Percentiles rank a stretch among this genome's conserved stretches.
phyloP scores from a whole-genome alignment of 257 asterid species.

The Oldenlandia corymbosa region DNA sequence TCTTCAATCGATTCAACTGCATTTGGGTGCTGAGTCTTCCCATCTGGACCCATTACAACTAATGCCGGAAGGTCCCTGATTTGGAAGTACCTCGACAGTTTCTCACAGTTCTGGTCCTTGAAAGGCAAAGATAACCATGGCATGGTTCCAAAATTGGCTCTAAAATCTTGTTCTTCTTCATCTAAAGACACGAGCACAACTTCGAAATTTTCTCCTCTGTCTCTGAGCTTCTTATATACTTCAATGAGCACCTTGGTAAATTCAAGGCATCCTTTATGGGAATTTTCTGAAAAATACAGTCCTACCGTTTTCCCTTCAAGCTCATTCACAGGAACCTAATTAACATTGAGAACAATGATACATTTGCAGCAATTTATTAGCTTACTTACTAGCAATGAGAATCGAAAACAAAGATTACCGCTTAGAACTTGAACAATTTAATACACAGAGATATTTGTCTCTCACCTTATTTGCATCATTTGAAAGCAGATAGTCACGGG shows the following conservation, averaged over 20 bases:
- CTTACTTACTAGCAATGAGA: background rate
- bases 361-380: background rate
- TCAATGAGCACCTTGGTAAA: constrained; percentile 24
- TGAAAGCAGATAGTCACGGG: constrained; percentile 24
- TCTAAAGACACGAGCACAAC: constrained; percentile 25
- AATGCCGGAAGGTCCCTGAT: constrained; percentile 20
- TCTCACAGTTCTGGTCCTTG: constrained; percentile 24
- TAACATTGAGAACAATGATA: constrained; percentile 5
- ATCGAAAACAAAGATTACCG: too few relatives aligned
- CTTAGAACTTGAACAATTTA: background rate
- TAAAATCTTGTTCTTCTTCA: constrained; percentile 20
- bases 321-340: constrained; percentile 23
- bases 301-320: constrained; percentile 33
- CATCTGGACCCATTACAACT: constrained; percentile 31
- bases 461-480: constrained; percentile 25
- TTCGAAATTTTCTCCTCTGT: constrained; percentile 21
- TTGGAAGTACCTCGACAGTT: constrained; percentile 21
- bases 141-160: constrained; percentile 16
- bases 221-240: constrained; percentile 17
- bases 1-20: constrained; percentile 28
- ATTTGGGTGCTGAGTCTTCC: constrained; percentile 23
- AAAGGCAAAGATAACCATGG: constrained; percentile 35
- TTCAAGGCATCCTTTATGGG: constrained; percentile 15
- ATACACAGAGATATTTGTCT: too few relatives aligned
- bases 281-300: constrained; percentile 16